phyloP scores from a whole-genome alignment of 176 grass and related monocot species.

The Aechmea fasciata region DNA sequence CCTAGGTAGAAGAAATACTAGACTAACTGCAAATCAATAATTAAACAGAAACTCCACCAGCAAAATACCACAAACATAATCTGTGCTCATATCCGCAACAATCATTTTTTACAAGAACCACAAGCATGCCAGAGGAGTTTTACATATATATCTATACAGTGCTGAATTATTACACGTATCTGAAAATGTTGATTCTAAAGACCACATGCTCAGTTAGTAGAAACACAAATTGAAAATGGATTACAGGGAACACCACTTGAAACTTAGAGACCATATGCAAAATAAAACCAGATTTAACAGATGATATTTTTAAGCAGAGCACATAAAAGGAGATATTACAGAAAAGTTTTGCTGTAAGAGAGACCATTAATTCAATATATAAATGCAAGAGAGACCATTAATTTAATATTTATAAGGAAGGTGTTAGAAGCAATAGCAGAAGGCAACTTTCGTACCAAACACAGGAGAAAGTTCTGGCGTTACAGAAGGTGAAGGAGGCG shows the following conservation, averaged over 20 bases:
- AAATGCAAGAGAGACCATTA: constrained; percentile 5
- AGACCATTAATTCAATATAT: constrained; percentile 11
- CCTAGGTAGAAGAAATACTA: neutral
- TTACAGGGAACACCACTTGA: neutral
- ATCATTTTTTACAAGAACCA: neutral
- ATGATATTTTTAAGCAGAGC: no score
- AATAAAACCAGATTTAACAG: neutral
- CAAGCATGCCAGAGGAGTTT: neutral
- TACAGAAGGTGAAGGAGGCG: constrained; percentile 37
- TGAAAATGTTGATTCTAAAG: neutral
- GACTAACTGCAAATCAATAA: no score
- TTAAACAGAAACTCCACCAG: neutral
- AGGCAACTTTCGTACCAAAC: constrained; percentile 38
- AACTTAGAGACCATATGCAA: neutral
- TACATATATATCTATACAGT: neutral
- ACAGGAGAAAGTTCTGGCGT: constrained; percentile 35
- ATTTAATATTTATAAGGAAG: constrained; percentile 1
- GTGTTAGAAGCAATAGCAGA: neutral
- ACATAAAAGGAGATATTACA: neutral
- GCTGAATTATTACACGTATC: neutral
- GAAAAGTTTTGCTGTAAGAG: neutral
- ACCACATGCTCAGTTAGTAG: neutral
- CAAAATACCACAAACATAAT: neutral
- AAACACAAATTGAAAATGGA: neutral
- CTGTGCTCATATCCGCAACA: neutral